Evolutionary conservation across 331 rosid genomes (phyloP), one percentile per base, ranked within the genome.

Genomic region (Malus hybrid): DNA sequence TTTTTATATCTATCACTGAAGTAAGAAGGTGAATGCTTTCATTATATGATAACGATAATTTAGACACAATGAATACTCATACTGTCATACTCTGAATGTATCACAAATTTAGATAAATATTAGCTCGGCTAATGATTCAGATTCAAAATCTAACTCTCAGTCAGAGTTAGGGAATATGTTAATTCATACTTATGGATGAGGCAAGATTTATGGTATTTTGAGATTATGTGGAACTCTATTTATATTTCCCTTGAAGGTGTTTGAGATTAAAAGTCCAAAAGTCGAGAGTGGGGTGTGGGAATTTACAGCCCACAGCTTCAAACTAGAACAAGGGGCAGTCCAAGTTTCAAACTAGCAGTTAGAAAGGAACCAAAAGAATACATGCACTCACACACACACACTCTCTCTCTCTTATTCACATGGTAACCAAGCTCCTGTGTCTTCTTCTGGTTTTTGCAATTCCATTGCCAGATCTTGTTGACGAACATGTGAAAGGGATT

Each of bases 401-500:
- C 82, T 74, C 80, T 27, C 71, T 52, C 44, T 36, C 86, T 71
- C 81, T 85, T 69, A 79, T 80, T 89, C 93, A 91, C 93, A 86
- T 87, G 92, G 83, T 74, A 67, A 86, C 76, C 80, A 74, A 76
- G 83, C 63, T 10, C 50, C 15, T 79, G 96, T 87, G 96, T 87
- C 96, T 77, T 82, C 29, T 90, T 79, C 89, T 92, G 83, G 81
- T 65, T 82, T 85, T 69, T 82, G 87, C 65, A 88, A 83, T 83
- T 87, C 81, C 80, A 86, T 80, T 63, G 78, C 70, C 81, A 76
- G 91, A 88, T 86, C 92, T 83, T 85, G 84, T 79, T 85, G 88
- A 83, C 80, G 86, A 78, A 86, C 96, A 91, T 91, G 96, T 90
- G 97, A 88, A 83, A 81, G 67, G 33, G 7, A 77, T 73, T 83